Evolutionary conservation across 2,329 filamentous ascomycete genomes (phyloP), one percentile per base, ranked within the genome.

Genomic region (Phyllosticta ampelicida): DNA sequence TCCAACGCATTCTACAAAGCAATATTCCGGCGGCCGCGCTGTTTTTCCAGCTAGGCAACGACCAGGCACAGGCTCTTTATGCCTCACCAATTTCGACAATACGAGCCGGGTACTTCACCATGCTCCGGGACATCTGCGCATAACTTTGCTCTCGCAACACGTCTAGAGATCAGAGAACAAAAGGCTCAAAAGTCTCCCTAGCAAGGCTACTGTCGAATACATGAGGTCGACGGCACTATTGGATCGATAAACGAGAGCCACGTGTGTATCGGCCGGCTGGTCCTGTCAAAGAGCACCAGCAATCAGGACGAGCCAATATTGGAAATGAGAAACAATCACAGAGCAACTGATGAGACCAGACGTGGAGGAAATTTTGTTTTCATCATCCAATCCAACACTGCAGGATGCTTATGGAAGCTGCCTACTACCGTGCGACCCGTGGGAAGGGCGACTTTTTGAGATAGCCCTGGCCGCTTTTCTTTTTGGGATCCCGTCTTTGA

Each of bases 391-490:
- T 44, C 36, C 36, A 44, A 44, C 36, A 44, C 36, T 16, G 36
- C 13, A 44, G 36, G 36, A 44, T 44, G 36, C 36, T 44, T 44
- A 44, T 44, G 36, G n/a, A 44, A 44, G n/a, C 36, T 44, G 36
- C n/a, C 36, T 44, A 44, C 36, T 44, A n/a, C n/a, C 36, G 36
- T 44, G 36, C 36, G 36, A n/a, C 36, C 36, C 16, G 36, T 44
- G 36, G 36, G 36, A n/a, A 44, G 16, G 36, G 36, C 36, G n/a
- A n/a, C 48, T 50, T 53, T 53, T 30, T 36, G 36, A 58, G 4
- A 5, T 29, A 58, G 26, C 36, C 55, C 50, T 29, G 21, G 53
- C 50, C 55, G 50, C 55, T 51, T 51, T 53, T 51, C 50, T 49
- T 28, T 53, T 57, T 50, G 30, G 26, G 51, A 30, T 26, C 21